A percentile compares a stretch with the other conserved stretches of the same genome.
Conservation (phyloP, 768 basidiomycete species). For the Lactarius quietus region DNA sequence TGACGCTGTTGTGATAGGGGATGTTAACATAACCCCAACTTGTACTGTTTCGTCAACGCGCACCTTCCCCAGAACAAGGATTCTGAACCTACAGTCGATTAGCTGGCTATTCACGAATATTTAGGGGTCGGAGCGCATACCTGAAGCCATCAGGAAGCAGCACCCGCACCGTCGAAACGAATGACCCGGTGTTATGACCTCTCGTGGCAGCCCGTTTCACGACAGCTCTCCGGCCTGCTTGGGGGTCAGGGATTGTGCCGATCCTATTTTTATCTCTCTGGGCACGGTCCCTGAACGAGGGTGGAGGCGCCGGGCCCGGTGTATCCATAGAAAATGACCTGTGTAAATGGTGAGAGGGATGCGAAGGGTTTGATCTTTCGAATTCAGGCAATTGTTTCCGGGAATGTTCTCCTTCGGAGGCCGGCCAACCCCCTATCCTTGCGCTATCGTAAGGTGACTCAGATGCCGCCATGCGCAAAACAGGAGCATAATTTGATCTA, state of each 20-base stretch:
- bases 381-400: too few species aligned
- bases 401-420: too few species aligned
- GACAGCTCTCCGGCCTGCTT: too few species aligned
- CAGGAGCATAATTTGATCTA: neutral
- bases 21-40: neutral
- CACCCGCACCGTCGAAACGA: neutral
- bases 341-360: too few species aligned
- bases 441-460: neutral
- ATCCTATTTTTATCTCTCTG: neutral
- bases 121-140: neutral
- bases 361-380: too few species aligned
- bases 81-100: too few species aligned
- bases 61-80: too few species aligned
- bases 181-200: neutral
- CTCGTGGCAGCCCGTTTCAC: too few species aligned
- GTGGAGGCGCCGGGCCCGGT: too few species aligned
- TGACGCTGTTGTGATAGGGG: neutral
- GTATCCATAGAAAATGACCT: too few species aligned
- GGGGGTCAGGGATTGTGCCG: neutral
- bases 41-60: neutral
- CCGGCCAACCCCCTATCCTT: neutral
- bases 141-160: conserved; percentile 6
- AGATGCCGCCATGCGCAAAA: neutral
- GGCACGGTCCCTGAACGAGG: neutral
- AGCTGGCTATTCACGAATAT: neutral